Evolutionary conservation across 345 rosid genomes (phyloP).

Genomic region (Gossypium longicalyx): DNA sequence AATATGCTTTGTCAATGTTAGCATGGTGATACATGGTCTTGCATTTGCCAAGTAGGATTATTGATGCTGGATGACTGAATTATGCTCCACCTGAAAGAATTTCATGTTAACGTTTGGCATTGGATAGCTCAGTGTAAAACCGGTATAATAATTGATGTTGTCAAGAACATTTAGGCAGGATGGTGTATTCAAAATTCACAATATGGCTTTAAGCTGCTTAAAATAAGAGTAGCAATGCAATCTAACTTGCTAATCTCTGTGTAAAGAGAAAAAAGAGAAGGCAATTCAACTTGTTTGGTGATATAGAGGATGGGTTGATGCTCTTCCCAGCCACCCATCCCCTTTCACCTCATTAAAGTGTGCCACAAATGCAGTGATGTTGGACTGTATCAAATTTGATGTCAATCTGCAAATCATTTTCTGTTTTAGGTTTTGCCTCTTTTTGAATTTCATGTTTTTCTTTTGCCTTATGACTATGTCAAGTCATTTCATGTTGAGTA

Average conservation of each 20-base stretch:
- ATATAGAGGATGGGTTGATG: background rate
- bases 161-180: background rate
- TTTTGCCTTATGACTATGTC: background rate
- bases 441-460: background rate
- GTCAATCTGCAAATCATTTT: background rate
- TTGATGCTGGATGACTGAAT: background rate
- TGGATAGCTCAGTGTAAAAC: background rate
- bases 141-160: background rate
- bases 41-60: background rate
- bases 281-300: background rate
- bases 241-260: background rate
- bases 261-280: background rate
- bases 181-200: background rate
- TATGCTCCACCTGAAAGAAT: background rate
- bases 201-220: background rate
- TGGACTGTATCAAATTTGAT: background rate
- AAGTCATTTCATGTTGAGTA: constrained; percentile 8
- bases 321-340: background rate
- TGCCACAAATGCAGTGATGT: background rate
- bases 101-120: background rate
- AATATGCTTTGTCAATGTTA: background rate
- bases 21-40: background rate
- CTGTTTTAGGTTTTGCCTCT: background rate
- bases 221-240: background rate
- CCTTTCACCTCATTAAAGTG: background rate